Percentiles rank a stretch among this genome's conserved stretches.
Evolutionary conservation across 1,284 basidiomycete species (phyloP).

Genomic region (Ustilago esculenta): DNA sequence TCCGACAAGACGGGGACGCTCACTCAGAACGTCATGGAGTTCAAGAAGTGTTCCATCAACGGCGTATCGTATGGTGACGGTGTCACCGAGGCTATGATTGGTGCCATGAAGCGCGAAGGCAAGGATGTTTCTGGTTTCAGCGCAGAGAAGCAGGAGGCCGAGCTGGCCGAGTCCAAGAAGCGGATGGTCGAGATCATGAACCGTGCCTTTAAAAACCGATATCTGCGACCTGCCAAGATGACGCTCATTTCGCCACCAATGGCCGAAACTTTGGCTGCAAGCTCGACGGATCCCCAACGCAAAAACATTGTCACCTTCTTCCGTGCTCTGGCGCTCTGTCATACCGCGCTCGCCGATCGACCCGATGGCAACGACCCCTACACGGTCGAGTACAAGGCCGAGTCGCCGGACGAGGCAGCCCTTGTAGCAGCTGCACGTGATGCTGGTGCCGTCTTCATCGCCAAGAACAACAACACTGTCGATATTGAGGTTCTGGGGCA

Average conservation of each 20-base stretch:
- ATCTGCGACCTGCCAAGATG: constrained; percentile 80
- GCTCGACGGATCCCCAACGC: constrained; percentile 72
- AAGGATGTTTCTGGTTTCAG: constrained; percentile 73
- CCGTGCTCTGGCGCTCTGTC: constrained; percentile 85
- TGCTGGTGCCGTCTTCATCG: constrained; percentile 89
- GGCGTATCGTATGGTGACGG: constrained; percentile 90
- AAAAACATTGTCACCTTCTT: constrained; percentile 84
- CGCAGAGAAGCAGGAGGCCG: constrained; percentile 70
- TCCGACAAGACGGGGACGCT: constrained; percentile 78
- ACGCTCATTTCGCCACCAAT: constrained; percentile 88
- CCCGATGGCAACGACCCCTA: constrained; percentile 72
- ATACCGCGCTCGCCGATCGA: constrained; percentile 79
- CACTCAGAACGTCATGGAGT: constrained; percentile 88
- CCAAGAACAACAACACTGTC: constrained; percentile 77
- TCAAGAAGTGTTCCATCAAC: constrained; percentile 90
- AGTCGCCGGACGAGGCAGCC: constrained; percentile 93
- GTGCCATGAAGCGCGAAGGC: constrained; percentile 85
- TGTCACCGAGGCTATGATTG: constrained; percentile 91
- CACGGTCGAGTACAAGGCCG: constrained; percentile 88
- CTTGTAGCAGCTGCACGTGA: constrained; percentile 90
- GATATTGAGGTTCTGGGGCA: constrained; percentile 93
- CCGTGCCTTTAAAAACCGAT: constrained; percentile 86
- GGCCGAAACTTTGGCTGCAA: constrained; percentile 78
- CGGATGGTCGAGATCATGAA: constrained; percentile 82
- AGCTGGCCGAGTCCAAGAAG: constrained; percentile 76